Conservation (phyloP, 2,329 filamentous ascomycete species). For the Aspergillus eucalypticola region DNA sequence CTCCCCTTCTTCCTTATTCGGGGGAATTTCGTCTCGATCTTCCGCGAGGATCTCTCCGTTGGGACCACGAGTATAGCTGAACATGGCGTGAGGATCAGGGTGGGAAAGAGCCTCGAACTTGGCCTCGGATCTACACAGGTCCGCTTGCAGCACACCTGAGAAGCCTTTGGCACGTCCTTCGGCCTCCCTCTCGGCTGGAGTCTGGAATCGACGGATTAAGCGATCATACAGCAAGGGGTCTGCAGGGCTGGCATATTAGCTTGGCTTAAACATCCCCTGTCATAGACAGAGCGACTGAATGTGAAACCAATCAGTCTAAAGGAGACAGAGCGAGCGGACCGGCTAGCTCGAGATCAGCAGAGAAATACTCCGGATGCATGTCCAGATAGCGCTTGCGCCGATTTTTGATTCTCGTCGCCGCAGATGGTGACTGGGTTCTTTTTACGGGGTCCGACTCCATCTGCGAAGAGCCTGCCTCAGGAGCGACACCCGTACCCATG, state of each 20-base stretch:
- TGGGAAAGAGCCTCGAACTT: slow-evolving; percentile 66
- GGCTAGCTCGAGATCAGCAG: slow-evolving; percentile 62
- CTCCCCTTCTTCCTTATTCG: slow-evolving; percentile 65
- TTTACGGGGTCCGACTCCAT: slow-evolving; percentile 7
- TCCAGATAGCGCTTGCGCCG: slow-evolving; percentile 75
- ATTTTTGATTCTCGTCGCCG: slow-evolving; percentile 65
- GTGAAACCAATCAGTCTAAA: slow-evolving; percentile 19
- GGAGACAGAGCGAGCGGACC: slow-evolving; percentile 46
- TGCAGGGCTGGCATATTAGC: slow-evolving; percentile 37
- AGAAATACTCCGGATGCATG: slow-evolving; percentile 71
- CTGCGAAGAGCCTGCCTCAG: slow-evolving; percentile 12
- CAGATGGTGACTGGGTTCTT: slow-evolving; percentile 30
- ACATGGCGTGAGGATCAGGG: slow-evolving; percentile 52
- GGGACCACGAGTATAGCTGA: slow-evolving; percentile 52
- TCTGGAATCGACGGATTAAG: slow-evolving; percentile 75
- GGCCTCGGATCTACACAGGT: slow-evolving; percentile 73
- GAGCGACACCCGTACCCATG: slow-evolving; percentile 31
- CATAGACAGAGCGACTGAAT: slow-evolving; percentile 9
- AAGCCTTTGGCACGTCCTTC: slow-evolving; percentile 76
- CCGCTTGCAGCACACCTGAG: slow-evolving; percentile 74
- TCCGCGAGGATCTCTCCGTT: slow-evolving; percentile 60
- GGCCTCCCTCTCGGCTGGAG: slow-evolving; percentile 68
- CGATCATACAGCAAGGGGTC: slow-evolving; percentile 82
- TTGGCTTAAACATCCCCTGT: slow-evolving; percentile 14
- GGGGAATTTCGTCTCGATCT: slow-evolving; percentile 58